Conservation (phyloP, 805 yeast genomes). For the Zygosaccharomyces bisporus region DNA sequence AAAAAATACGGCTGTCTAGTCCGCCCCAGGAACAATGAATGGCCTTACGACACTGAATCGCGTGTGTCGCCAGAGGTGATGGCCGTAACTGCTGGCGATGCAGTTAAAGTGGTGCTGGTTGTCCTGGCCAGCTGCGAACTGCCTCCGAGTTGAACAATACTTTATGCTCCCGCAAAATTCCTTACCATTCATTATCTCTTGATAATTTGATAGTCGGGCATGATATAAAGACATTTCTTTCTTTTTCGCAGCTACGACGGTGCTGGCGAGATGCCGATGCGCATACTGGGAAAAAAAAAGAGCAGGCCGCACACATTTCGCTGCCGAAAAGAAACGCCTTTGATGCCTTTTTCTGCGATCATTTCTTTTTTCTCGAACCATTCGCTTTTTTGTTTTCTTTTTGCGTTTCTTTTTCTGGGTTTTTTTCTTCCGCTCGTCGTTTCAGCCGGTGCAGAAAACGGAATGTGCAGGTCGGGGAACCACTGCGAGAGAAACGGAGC, state of each 20-base stretch:
- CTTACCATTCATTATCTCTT: neutral
- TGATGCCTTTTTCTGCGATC: neutral
- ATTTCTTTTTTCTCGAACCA: neutral
- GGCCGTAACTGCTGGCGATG: neutral
- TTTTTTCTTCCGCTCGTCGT: neutral
- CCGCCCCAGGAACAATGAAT: no score
- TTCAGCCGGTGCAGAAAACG: neutral
- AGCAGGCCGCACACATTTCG: no score
- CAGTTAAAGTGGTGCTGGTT: no score
- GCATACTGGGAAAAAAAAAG: neutral
- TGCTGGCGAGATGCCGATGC: neutral
- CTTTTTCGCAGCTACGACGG: neutral
- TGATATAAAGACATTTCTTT: neutral
- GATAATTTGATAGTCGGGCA: neutral
- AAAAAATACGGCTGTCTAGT: no score
- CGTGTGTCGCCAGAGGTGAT: conserved; percentile 1
- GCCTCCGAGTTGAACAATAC: neutral
- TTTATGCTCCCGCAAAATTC: neutral
- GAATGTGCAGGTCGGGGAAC: no score
- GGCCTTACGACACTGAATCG: no score
- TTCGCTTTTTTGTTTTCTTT: neutral
- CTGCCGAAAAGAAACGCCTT: neutral
- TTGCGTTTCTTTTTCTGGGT: neutral
- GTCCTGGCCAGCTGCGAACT: neutral
- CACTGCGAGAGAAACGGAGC: no score